Evolutionary conservation across 2,329 filamentous ascomycete genomes (phyloP).

Genomic region (Aureobasidium sp.): DNA sequence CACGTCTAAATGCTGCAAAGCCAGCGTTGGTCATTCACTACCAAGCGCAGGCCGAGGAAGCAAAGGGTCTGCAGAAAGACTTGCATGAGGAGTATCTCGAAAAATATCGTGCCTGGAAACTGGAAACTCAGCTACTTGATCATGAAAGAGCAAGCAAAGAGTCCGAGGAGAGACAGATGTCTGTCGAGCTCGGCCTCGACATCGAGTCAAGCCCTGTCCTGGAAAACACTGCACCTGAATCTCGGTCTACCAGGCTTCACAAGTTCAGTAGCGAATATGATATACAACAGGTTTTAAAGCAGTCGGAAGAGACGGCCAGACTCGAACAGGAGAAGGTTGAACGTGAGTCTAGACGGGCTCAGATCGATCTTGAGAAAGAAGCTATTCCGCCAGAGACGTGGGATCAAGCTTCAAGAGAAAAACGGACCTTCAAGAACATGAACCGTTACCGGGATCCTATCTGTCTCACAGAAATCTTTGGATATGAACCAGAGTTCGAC

Average conservation of each 20-base stretch:
- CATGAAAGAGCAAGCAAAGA: constrained; percentile 35
- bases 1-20: constrained; percentile 29
- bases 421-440: constrained; percentile 56
- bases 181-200: constrained; percentile 31
- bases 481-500: constrained; percentile 64
- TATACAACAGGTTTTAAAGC: constrained; percentile 62
- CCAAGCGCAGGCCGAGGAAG: constrained; percentile 20
- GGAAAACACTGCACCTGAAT: constrained; percentile 44
- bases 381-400: constrained; percentile 66
- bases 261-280: constrained; percentile 67
- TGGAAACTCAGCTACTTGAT: constrained; percentile 35
- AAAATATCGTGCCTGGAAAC: constrained; percentile 36
- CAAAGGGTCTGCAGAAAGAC: constrained; percentile 18
- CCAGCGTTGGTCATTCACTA: constrained; percentile 27
- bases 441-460: constrained; percentile 60
- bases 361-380: constrained; percentile 69
- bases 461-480: constrained; percentile 61
- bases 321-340: constrained; percentile 54
- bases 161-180: constrained; percentile 28
- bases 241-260: constrained; percentile 40
- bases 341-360: constrained; percentile 54
- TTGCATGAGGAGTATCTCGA: constrained; percentile 29
- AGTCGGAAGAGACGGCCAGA: constrained; percentile 65
- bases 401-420: constrained; percentile 52
- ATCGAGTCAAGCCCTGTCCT: constrained; percentile 37